These are phyloP conservation scores for Agaricus bisporus DNA, from an alignment of 768 basidiomycete genomes.

Conservation along the genomic window DNA sequence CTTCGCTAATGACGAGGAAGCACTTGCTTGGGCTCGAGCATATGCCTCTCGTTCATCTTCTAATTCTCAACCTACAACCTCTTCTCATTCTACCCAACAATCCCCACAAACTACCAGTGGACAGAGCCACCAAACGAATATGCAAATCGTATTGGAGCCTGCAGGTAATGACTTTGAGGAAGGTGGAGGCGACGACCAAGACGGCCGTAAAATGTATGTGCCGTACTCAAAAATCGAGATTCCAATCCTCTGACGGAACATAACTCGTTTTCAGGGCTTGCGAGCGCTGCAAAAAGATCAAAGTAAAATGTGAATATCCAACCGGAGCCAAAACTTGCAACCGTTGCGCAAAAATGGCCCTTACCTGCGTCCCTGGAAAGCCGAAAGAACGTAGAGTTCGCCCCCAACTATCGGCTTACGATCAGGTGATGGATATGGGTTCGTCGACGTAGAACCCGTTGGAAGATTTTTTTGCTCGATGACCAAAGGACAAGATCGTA, in stretches of 20 bases:
- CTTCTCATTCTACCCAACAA: neutral
- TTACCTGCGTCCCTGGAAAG: slow-evolving; percentile 4
- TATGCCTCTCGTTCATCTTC: neutral
- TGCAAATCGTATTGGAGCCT: slow-evolving; percentile 10
- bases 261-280: neutral
- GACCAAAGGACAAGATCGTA: neutral
- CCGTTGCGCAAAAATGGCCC: slow-evolving; percentile 6
- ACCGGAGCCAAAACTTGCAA: neutral
- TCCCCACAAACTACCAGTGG: neutral
- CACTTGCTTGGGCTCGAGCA: slow-evolving; percentile 8
- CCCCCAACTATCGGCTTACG: slow-evolving; percentile 2
- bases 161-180: neutral
- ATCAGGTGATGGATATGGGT: slow-evolving; percentile 8
- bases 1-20: slow-evolving; percentile 5
- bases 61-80: neutral
- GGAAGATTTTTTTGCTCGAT: neutral
- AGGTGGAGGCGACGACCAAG: neutral
- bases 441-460: neutral
- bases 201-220: slow-evolving; percentile 5
- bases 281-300: slow-evolving; percentile 10
- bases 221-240: neutral
- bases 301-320: slow-evolving; percentile 10
- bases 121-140: neutral
- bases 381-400: slow-evolving; percentile 1
- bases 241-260: neutral